phyloP scores from a whole-genome alignment of 2,329 filamentous ascomycete species.

The Polychaeton citri region DNA sequence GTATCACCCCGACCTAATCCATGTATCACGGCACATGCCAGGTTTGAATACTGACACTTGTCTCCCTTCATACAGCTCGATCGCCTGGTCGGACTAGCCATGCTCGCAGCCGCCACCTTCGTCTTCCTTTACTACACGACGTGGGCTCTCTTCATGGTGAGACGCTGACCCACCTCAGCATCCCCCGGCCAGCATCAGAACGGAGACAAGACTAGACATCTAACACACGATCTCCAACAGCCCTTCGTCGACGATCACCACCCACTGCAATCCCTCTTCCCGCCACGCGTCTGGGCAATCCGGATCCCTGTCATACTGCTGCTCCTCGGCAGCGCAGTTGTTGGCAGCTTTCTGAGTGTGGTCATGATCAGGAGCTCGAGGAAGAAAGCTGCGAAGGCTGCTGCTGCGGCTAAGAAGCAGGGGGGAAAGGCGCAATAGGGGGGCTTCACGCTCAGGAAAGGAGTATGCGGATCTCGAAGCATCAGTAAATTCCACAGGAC shows the following conservation, averaged over 20 bases:
- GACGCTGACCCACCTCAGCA: constrained; percentile 8
- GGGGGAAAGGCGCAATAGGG: constrained; percentile 48
- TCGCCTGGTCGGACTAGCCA: constrained; percentile 65
- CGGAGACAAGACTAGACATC: neutral
- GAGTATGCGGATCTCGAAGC: too few relatives aligned
- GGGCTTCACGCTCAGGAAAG: neutral
- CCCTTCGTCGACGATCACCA: constrained; percentile 95
- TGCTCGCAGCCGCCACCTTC: constrained; percentile 59
- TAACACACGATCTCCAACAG: constrained; percentile 33
- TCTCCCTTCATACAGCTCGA: constrained; percentile 88
- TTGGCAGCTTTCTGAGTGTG: constrained; percentile 87
- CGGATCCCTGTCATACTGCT: constrained; percentile 96
- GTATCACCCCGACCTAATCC: too few relatives aligned
- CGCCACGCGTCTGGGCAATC: constrained; percentile 95
- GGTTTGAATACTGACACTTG: too few relatives aligned
- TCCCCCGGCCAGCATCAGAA: neutral
- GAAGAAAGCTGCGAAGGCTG: constrained; percentile 92
- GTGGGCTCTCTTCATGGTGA: constrained; percentile 95
- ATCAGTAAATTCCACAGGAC: too few relatives aligned
- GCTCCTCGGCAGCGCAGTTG: constrained; percentile 79
- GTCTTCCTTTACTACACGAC: constrained; percentile 88
- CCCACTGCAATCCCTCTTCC: constrained; percentile 87
- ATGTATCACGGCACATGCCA: too few relatives aligned
- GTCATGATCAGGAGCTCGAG: constrained; percentile 99
- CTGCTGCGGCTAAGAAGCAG: constrained; percentile 55